Evolutionary conservation across 257 asterid species (phyloP).

Genomic region (Agastache rugosa): DNA sequence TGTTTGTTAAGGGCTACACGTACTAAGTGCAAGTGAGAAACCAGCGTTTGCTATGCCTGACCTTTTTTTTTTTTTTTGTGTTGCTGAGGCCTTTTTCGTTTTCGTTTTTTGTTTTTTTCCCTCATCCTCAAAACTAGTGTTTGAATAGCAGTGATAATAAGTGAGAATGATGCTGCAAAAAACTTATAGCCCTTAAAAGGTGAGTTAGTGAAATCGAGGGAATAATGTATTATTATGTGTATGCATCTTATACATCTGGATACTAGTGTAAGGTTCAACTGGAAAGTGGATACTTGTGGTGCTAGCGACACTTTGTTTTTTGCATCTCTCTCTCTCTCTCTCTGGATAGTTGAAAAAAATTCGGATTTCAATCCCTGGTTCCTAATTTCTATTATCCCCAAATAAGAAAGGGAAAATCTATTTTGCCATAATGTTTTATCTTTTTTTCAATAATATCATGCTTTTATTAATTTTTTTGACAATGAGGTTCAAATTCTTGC

Average conservation of each 20-base stretch:
- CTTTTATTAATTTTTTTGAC: too few relatives aligned
- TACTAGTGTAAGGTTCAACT: background rate
- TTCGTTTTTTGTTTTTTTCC: background rate
- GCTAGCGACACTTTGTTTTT: background rate
- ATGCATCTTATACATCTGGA: background rate
- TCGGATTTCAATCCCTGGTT: too few relatives aligned
- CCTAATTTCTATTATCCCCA: too few relatives aligned
- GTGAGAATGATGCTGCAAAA: conserved; percentile 7
- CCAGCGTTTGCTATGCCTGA: background rate
- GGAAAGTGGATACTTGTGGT: background rate
- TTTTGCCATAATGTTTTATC: too few relatives aligned
- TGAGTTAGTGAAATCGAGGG: conserved; percentile 19
- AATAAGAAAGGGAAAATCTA: too few relatives aligned
- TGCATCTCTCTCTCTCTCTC: background rate
- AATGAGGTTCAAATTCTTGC: too few relatives aligned
- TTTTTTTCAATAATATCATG: too few relatives aligned
- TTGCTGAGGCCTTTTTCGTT: background rate
- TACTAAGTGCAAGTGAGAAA: conserved; percentile 47
- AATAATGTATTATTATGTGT: conserved; percentile 17
- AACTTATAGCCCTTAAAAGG: conserved; percentile 7
- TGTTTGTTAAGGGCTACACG: conserved; percentile 93
- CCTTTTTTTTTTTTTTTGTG: background rate
- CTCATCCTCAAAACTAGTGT: background rate
- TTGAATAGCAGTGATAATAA: conserved; percentile 22
- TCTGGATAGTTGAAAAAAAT: too few relatives aligned